Evolutionary conservation across 257 asterid genomes (phyloP).

Genomic region (Linderniella brevidens): DNA sequence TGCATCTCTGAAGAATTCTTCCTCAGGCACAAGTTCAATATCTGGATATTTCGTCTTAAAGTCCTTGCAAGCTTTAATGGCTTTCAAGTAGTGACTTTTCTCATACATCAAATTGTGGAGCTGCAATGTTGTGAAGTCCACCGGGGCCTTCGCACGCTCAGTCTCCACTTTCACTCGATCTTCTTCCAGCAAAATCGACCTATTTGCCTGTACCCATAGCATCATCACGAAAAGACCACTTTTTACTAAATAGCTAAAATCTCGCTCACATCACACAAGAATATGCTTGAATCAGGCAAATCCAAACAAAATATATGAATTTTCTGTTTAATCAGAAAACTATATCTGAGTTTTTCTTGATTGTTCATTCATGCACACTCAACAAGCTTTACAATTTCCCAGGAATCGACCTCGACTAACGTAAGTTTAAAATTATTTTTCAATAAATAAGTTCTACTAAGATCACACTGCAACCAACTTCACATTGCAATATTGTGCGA

Average conservation of each 20-base stretch:
- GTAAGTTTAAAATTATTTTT: no score
- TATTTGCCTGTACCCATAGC: slow-evolving; percentile 46
- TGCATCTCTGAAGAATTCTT: slow-evolving; percentile 70
- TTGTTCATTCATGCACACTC: no score
- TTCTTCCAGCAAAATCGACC: slow-evolving; percentile 95
- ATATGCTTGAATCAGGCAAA: no score
- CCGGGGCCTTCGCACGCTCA: slow-evolving; percentile 82
- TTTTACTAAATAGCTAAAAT: neutral
- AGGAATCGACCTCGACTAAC: no score
- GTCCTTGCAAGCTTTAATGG: slow-evolving; percentile 90
- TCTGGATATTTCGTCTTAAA: slow-evolving; percentile 83
- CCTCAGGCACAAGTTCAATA: slow-evolving; percentile 84
- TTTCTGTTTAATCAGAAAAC: no score
- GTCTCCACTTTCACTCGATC: slow-evolving; percentile 77
- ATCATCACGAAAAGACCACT: slow-evolving; percentile 8
- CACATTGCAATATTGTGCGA: no score
- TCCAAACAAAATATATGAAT: no score
- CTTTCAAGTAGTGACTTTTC: slow-evolving; percentile 91
- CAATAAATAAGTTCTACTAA: no score
- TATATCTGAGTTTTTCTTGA: no score
- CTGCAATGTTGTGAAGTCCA: slow-evolving; percentile 80
- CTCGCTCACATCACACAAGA: no score
- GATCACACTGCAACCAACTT: no score
- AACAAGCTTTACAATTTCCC: no score
- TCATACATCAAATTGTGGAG: slow-evolving; percentile 93